Evolutionary conservation across 2,329 filamentous ascomycete species (phyloP).

Genomic region (Periconia digitata): DNA sequence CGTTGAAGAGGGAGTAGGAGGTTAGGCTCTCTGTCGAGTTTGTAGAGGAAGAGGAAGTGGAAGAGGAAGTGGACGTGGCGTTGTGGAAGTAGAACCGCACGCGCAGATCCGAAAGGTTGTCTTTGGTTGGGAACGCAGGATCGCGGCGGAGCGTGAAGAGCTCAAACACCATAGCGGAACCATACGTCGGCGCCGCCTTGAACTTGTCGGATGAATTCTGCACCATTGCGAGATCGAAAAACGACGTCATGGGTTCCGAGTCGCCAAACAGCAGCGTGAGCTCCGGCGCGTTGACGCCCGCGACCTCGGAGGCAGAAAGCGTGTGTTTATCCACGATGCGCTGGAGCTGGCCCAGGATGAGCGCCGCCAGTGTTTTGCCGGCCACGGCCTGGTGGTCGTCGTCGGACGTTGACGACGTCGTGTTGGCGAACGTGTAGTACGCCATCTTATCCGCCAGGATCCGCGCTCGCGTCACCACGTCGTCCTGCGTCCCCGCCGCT

Average conservation of each 20-base stretch:
- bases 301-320: conserved; percentile 7
- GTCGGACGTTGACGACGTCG: conserved; percentile 29
- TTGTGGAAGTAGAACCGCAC: conserved; percentile 62
- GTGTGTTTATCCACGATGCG: conserved; percentile 14
- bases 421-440: conserved; percentile 47
- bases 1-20: conserved; percentile 55
- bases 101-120: conserved; percentile 49
- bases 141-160: conserved; percentile 48
- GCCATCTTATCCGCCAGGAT: conserved; percentile 53
- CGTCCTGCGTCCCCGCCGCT: no score
- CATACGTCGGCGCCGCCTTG: conserved; percentile 29
- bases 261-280: conserved; percentile 48
- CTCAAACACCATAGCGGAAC: conserved; percentile 41
- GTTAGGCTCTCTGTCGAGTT: conserved; percentile 27
- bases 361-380: conserved; percentile 33
- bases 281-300: conserved; percentile 40
- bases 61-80: conserved; percentile 50
- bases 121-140: conserved; percentile 41
- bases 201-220: conserved; percentile 20
- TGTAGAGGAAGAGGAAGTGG: not conserved
- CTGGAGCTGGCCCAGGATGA: conserved; percentile 28
- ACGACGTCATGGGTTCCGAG: conserved; percentile 33
- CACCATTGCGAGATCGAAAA: conserved; percentile 30
- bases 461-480: conserved; percentile 20
- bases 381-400: conserved; percentile 25